A percentile compares a stretch with the other conserved stretches of the same genome.
These are phyloP conservation scores for Guadua angustifolia DNA, from an alignment of 176 grass and related monocot species.

Conservation along the genomic window DNA sequence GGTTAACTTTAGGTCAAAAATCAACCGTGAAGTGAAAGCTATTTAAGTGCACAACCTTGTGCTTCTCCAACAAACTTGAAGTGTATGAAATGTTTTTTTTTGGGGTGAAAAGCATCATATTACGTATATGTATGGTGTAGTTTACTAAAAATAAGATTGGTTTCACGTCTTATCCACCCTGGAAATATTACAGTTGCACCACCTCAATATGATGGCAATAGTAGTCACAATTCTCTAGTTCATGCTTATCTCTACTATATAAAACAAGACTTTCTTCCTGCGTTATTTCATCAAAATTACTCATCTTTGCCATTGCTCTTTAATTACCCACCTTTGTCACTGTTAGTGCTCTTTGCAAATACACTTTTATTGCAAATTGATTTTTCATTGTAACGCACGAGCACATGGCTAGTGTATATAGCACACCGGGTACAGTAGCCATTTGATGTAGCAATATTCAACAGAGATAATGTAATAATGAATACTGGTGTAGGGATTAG, in stretches of 20 bases:
- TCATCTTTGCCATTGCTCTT: too few relatives aligned
- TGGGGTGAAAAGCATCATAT: not conserved
- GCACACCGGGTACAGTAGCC: not conserved
- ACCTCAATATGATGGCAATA: not conserved
- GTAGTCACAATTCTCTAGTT: not conserved
- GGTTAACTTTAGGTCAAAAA: not conserved
- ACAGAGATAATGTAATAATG: not conserved
- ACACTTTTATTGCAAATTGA: too few relatives aligned
- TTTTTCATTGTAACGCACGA: too few relatives aligned
- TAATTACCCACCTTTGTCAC: too few relatives aligned
- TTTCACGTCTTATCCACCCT: not conserved
- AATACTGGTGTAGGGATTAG: not conserved
- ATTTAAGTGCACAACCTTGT: not conserved
- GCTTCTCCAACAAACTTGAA: not conserved
- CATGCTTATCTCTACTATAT: too few relatives aligned
- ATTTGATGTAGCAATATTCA: not conserved
- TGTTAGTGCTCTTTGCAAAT: too few relatives aligned
- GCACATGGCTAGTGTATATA: too few relatives aligned
- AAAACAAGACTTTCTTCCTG: too few relatives aligned
- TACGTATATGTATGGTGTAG: not conserved
- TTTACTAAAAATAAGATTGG: not conserved
- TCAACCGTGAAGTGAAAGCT: not conserved
- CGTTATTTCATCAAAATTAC: too few relatives aligned
- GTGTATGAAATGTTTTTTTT: not conserved
- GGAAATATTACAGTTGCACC: not conserved